phyloP scores from a whole-genome alignment of 192 early-diverging fungal species.

The Thamnidium elegans region DNA sequence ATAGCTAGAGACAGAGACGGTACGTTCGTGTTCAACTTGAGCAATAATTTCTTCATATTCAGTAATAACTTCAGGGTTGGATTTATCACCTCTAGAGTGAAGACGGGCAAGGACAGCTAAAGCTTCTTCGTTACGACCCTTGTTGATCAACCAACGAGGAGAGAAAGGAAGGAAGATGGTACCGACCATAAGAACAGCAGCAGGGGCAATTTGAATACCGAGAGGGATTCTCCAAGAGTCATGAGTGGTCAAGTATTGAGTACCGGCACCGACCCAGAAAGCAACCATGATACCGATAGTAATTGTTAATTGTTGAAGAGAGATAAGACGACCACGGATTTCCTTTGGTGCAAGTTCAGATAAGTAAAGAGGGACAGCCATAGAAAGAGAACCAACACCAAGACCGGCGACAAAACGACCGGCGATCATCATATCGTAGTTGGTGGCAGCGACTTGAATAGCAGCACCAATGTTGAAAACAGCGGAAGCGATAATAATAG shows the following conservation, averaged over 20 bases:
- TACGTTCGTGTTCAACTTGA: constrained; percentile 57
- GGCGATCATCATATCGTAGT: constrained; percentile 58
- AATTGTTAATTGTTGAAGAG: constrained; percentile 88
- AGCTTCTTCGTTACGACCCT: constrained; percentile 68
- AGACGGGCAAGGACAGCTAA: constrained; percentile 65
- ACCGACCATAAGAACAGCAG: constrained; percentile 60
- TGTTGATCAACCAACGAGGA: constrained; percentile 79
- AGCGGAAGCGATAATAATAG: constrained; percentile 62
- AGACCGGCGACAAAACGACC: constrained; percentile 80
- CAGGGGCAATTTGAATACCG: constrained; percentile 80
- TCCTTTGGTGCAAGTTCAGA: constrained; percentile 77
- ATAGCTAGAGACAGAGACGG: constrained; percentile 60
- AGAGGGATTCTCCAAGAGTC: constrained; percentile 82
- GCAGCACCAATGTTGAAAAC: constrained; percentile 75
- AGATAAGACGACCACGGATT: constrained; percentile 83
- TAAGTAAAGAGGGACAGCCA: constrained; percentile 32
- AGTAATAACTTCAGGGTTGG: constrained; percentile 51
- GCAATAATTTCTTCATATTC: constrained; percentile 75
- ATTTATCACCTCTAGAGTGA: constrained; percentile 60
- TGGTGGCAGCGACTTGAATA: constrained; percentile 61
- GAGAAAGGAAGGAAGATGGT: constrained; percentile 82
- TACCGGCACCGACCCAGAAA: constrained; percentile 44
- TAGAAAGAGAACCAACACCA: constrained; percentile 35
- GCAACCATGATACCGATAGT: constrained; percentile 79
- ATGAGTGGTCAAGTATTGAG: constrained; percentile 35